Evolutionary conservation across 2,329 filamentous ascomycete genomes (phyloP), one percentile per base, ranked within the genome.

Genomic region (Fragosphaeria purpurea): DNA sequence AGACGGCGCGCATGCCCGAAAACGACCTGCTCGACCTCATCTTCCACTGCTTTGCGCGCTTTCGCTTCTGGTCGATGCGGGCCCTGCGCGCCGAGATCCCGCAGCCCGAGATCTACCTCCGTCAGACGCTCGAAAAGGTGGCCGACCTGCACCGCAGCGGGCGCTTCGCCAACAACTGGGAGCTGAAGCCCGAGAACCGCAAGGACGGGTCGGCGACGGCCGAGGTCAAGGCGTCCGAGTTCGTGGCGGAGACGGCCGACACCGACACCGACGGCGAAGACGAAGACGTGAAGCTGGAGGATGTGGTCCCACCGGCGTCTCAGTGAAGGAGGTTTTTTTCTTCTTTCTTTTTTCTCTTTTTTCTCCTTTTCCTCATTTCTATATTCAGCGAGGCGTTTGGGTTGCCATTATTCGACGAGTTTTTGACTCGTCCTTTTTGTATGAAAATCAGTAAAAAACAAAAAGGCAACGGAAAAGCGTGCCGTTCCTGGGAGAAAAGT

Each of bases 61-160:
- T 86, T 74, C 82, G 84, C 60, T 97, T 93, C 68, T 98, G 91
- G 90, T 83, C 86, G n/a, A 86, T 97, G 75, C 90, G 88, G 62
- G 80, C 85, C 5, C 78, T 98, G 58, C 88, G 88, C 56, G 75
- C 81, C 47, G 73, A 77, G 54, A 79, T 94, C 40, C 79, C 83
- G 53, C 93, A 98, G 68, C 93, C 93, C 1, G 93, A 97, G 64
- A 83, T 85, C n/a, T 97, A 90, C 65, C 79, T 98, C 55, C 88
- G 91, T 50, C 81, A 93, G 63, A 85, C 83, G 1, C 70, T 98
- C 58, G 85, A 90, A 55, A 82, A 88, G 62, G 80, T 97, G 53
- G 91, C 88, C 0, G 80, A 86, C 22, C 70, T 95, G 54, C 83
- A 94, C 63, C 87, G 89, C 66, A 84, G 82, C 44, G 91, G 91